Percentiles rank a stretch among this genome's conserved stretches.
Evolutionary conservation across 2,329 filamentous ascomycete genomes (phyloP).

Genomic region (Talaromyces sp.): DNA sequence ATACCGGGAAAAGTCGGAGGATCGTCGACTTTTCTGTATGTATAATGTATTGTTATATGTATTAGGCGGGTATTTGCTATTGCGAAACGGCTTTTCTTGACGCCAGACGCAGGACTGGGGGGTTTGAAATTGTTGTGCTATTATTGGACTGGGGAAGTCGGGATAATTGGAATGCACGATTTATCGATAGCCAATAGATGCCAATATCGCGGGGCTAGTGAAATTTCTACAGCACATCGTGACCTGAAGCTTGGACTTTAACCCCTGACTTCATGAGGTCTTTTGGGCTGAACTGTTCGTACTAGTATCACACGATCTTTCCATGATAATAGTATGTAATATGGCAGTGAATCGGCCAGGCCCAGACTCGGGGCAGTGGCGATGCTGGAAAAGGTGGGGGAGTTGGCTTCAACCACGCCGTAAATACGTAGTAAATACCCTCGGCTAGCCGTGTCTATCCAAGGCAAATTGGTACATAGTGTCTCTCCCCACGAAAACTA

Average conservation of each 20-base stretch:
- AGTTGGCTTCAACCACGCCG: not conserved
- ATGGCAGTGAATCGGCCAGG: not conserved
- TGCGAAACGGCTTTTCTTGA: not conserved
- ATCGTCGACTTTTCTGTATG: not conserved
- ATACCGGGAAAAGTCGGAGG: slow-evolving; percentile 9
- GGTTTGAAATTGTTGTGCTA: not conserved
- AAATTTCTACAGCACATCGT: slow-evolving; percentile 7
- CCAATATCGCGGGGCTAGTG: not conserved
- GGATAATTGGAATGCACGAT: not conserved
- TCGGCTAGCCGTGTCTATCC: slow-evolving; percentile 15
- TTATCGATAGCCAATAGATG: not conserved
- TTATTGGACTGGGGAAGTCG: not conserved
- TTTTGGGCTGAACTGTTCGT: not conserved
- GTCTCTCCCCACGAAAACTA: slow-evolving; percentile 13
- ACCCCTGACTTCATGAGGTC: not conserved
- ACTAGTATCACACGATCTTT: not conserved
- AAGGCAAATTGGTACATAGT: not conserved
- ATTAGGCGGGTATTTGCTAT: not conserved
- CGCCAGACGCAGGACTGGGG: not conserved
- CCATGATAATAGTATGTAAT: not conserved
- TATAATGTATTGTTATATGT: not conserved
- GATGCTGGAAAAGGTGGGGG: slow-evolving; percentile 4
- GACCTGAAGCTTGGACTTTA: slow-evolving; percentile 1
- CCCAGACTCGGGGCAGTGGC: slow-evolving; percentile 1
- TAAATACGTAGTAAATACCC: not conserved